A percentile compares a stretch with the other conserved stretches of the same genome.
Evolutionary conservation across 495 filamentous ascomycete species (phyloP).

Genomic region (Xylaria cubensis): DNA sequence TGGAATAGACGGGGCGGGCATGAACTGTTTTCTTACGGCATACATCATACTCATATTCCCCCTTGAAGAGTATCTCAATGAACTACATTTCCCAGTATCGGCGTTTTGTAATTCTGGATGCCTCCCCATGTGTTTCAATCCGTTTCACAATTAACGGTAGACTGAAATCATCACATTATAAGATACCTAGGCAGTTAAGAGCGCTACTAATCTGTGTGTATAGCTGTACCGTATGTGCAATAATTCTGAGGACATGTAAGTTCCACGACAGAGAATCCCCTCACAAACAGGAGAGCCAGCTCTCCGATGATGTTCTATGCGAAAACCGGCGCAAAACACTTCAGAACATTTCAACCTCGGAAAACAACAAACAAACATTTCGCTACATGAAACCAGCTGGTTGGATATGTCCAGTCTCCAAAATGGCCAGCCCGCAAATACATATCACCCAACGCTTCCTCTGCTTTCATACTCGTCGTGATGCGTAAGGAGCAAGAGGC

Average conservation of each 20-base stretch:
- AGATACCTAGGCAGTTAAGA: background rate
- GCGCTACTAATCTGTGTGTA: background rate
- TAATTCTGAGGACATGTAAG: conserved; percentile 2
- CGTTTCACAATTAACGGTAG: background rate
- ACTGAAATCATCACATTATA: background rate
- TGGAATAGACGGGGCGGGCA: conserved; percentile 40
- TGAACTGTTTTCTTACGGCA: conserved; percentile 38
- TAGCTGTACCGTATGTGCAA: background rate
- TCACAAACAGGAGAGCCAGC: background rate
- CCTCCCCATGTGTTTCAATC: background rate
- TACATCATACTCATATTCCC: conserved; percentile 30
- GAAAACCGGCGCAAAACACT: background rate
- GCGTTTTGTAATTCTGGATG: background rate
- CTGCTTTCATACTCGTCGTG: background rate
- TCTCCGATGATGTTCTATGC: background rate
- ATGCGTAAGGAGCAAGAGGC: background rate
- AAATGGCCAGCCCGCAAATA: background rate
- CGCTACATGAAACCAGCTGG: background rate
- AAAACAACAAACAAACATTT: background rate
- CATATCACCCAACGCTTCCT: background rate
- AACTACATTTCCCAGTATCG: conserved; percentile 11
- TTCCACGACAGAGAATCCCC: background rate
- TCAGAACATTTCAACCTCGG: background rate
- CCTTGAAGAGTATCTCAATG: conserved; percentile 10
- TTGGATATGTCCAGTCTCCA: background rate